Conservation (phyloP, 345 rosid species). For the Linum trigynum region DNA sequence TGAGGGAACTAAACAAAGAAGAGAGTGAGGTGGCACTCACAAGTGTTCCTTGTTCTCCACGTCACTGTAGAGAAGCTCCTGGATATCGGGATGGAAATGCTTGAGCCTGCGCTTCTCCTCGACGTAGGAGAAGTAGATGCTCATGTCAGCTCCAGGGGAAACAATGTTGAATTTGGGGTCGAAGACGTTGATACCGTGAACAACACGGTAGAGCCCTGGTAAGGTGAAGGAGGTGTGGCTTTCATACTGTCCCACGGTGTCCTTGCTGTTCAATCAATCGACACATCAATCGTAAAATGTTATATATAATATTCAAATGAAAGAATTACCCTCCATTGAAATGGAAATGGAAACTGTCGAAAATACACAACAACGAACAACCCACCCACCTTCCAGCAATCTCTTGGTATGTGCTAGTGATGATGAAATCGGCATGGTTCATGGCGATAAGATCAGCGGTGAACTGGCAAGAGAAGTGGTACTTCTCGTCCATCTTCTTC, state of each 20-base stretch:
- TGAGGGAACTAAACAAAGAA: not conserved
- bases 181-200: conserved; percentile 55
- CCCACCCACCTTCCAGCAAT: not conserved
- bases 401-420: not conserved
- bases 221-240: conserved; percentile 59
- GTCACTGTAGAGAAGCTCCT: conserved; percentile 34
- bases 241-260: conserved; percentile 48
- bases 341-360: too few relatives aligned
- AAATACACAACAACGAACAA: too few relatives aligned
- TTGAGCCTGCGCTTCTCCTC: conserved; percentile 42
- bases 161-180: conserved; percentile 59
- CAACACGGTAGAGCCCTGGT: conserved; percentile 51
- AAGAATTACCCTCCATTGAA: not conserved
- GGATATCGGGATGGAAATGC: conserved; percentile 41
- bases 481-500: not conserved
- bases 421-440: not conserved
- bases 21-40: conserved; percentile 27
- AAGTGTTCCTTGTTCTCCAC: conserved; percentile 45
- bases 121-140: conserved; percentile 48
- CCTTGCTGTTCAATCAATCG: conserved; percentile 23
- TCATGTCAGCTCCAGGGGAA: conserved; percentile 60
- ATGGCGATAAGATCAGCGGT: not conserved
- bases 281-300: not conserved
- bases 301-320: too few relatives aligned
- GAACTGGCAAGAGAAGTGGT: not conserved